Evolutionary conservation across 2,329 filamentous ascomycete genomes (phyloP).

Genomic region (Ceratocystis eucalypticola): DNA sequence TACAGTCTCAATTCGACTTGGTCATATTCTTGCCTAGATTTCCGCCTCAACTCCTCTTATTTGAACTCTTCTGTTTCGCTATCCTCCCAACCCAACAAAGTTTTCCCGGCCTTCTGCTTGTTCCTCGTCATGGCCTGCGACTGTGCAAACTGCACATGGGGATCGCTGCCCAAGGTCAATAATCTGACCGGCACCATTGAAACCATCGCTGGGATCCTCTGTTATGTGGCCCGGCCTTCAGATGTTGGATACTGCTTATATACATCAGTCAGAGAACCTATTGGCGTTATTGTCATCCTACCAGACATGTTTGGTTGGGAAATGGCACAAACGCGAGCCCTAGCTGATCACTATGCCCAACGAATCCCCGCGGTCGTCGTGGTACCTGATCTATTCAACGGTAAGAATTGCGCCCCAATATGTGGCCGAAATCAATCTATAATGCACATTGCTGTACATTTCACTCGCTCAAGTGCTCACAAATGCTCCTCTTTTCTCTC

Average conservation of each 20-base stretch:
- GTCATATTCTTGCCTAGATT: not conserved
- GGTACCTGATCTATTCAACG: constrained; percentile 39
- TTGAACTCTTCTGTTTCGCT: not conserved
- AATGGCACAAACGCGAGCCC: constrained; percentile 36
- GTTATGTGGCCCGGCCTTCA: constrained; percentile 23
- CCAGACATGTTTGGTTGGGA: constrained; percentile 41
- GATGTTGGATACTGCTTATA: constrained; percentile 13
- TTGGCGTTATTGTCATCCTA: constrained; percentile 38
- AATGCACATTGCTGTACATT: not conserved
- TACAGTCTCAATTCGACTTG: not conserved
- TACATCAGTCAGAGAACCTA: constrained; percentile 21
- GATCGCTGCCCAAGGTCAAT: constrained; percentile 21
- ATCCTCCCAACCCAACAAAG: not conserved
- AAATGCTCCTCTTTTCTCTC: not conserved
- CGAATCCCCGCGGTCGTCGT: constrained; percentile 36
- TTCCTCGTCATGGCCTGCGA: not conserved
- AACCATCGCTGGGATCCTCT: constrained; percentile 22
- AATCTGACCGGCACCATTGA: constrained; percentile 21
- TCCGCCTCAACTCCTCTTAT: no score
- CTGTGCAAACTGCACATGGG: constrained; percentile 21
- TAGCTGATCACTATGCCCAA: constrained; percentile 39
- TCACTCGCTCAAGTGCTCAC: not conserved
- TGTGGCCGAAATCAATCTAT: not conserved
- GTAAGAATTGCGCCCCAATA: constrained; percentile 19
- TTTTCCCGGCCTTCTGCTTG: not conserved